Conservation (phyloP, 2,329 filamentous ascomycete genomes). For the Penicillium sp. region DNA sequence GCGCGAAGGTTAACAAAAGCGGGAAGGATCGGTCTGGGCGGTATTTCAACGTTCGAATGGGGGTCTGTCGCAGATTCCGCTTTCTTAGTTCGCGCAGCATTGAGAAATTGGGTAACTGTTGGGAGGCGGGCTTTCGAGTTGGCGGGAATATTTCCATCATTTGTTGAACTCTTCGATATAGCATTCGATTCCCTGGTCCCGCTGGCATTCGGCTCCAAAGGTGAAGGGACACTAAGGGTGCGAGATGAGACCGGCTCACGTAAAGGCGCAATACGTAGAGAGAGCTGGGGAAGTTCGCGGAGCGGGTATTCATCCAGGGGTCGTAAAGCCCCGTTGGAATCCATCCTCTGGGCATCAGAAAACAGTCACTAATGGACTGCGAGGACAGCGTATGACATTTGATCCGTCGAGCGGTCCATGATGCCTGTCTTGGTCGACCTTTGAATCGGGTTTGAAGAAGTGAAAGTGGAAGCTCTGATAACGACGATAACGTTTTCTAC, state of each 20-base stretch:
- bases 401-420: slow-evolving; percentile 7
- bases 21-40: slow-evolving; percentile 42
- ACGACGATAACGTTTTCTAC: slow-evolving; percentile 9
- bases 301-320: slow-evolving; percentile 43
- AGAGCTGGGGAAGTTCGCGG: slow-evolving; percentile 43
- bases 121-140: slow-evolving; percentile 30
- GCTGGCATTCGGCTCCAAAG: slow-evolving; percentile 46
- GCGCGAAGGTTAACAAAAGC: slow-evolving; percentile 50
- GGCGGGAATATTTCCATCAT: slow-evolving; percentile 32
- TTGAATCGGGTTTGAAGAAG: neutral
- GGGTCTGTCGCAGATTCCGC: slow-evolving; percentile 31
- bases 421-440: neutral
- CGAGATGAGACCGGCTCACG: slow-evolving; percentile 46
- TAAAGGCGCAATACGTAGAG: slow-evolving; percentile 48
- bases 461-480: slow-evolving; percentile 4
- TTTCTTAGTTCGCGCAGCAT: slow-evolving; percentile 37
- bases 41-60: slow-evolving; percentile 36
- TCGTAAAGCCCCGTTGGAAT: slow-evolving; percentile 31
- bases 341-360: slow-evolving; percentile 28
- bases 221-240: slow-evolving; percentile 41
- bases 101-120: slow-evolving; percentile 37
- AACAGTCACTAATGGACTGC: slow-evolving; percentile 1
- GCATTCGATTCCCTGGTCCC: slow-evolving; percentile 31
- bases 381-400: slow-evolving; percentile 2
- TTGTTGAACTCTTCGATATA: slow-evolving; percentile 27